Evolutionary conservation across 148 eudicot genomes (phyloP), one percentile per base, ranked within the genome.

Genomic region (Rhododendron simsii): DNA sequence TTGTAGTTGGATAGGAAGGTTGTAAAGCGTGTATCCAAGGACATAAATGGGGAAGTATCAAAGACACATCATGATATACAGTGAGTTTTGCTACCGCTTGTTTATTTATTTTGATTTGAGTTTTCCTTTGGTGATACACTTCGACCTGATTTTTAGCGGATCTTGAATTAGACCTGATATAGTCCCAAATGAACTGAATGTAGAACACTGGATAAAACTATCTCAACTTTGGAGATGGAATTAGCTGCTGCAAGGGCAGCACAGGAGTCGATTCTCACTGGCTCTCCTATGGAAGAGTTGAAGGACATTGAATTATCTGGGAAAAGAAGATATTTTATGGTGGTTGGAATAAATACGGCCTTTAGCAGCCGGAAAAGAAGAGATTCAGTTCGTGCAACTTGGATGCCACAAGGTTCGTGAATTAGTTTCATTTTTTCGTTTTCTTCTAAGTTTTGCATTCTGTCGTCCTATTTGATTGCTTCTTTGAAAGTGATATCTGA

Each of bases 301-400:
- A 92, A 89, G 71, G 87, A 86, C 63, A 89, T 83, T 9, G 90
- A 89, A 8, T 87, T 86, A 37, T 41, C 92, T 16, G 86, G 83
- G n/a, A 94, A 86, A 87, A 88, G 95, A 89, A 94, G 93, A 89
- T 96, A 93, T 86, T 89, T 94, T 80, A 94, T 96, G 96, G 98
- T 96, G 59, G 85, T 96, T 15, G 98, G 98, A 81, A 91, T 96
- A 61, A 96, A 96, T 88, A 96, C 98, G 75, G 98, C 98, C 89
- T 96, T 96, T 88, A 96, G 93, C 87, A 96, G 98, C 89, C 92
- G 96, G 75, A 95, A 93, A 89, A 93, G 98, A 88, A 90, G 98
- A 89, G 98, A 96, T 92, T 96, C 98, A 30, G 90, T 96, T 82
- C 98, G 98, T 81, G 95, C 95, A 18, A 96, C 98, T 71, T 96